A percentile compares a stretch with the other conserved stretches of the same genome.
Evolutionary conservation across 139 green algal genomes (phyloP).

Genomic region (Yamagishiella unicocca): DNA sequence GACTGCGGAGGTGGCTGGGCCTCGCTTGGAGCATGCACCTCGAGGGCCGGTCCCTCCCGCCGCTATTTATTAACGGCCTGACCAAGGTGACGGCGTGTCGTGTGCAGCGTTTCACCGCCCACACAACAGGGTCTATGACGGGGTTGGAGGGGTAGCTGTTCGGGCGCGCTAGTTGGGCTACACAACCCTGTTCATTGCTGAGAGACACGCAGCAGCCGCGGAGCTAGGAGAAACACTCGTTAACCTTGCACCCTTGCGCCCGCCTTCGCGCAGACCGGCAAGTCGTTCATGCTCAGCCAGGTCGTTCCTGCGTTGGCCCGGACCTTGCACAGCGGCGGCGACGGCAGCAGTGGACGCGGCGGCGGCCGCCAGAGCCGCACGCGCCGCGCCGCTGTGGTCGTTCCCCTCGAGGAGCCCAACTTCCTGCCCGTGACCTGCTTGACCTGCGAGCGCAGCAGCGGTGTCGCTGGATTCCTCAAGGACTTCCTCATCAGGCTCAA

Average conservation of each 20-base stretch:
- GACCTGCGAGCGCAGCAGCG: neutral
- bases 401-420: neutral
- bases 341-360: neutral
- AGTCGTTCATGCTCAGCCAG: conserved; percentile 38
- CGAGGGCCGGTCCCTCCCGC: neutral
- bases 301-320: conserved; percentile 34
- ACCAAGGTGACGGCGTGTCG: neutral
- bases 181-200: neutral
- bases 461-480: neutral
- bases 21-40: neutral
- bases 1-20: neutral
- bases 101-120: neutral
- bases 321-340: neutral
- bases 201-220: neutral
- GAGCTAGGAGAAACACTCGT: neutral
- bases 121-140: neutral
- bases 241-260: neutral
- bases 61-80: conserved; percentile 29
- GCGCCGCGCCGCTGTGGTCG: neutral
- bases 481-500: conserved; percentile 1
- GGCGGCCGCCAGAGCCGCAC: neutral
- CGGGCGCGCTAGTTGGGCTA: neutral
- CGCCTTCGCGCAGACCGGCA: conserved; percentile 18
- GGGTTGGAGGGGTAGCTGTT: neutral
- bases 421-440: conserved; percentile 24